These are phyloP conservation scores for Ceratobasidium sp. DNA, from an alignment of 1,284 basidiomycete species.

Conservation along the genomic window DNA sequence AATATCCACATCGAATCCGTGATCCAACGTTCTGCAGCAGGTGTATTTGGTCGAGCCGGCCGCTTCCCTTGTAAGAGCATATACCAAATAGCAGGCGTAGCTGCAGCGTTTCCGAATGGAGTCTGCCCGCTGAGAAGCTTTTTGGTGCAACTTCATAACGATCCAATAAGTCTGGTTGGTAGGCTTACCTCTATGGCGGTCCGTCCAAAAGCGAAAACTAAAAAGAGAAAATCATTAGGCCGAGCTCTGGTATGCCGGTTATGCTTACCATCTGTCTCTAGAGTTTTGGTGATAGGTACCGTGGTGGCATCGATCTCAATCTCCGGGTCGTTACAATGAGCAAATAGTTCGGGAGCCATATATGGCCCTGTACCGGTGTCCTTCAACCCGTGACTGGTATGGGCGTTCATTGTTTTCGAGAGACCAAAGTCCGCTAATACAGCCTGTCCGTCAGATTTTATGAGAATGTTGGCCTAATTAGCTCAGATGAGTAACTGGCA, in stretches of 20 bases:
- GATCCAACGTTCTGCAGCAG: constrained; percentile 8
- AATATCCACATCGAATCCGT: constrained; percentile 29
- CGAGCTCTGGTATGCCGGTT: too few species aligned
- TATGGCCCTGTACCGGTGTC: constrained; percentile 29
- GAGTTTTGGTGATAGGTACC: constrained; percentile 27
- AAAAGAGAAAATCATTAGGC: neutral
- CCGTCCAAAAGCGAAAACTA: constrained; percentile 21
- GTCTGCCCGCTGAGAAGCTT: constrained; percentile 25
- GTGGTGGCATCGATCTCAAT: constrained; percentile 16
- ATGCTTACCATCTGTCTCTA: constrained; percentile 25
- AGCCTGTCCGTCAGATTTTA: constrained; percentile 16
- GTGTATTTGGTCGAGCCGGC: constrained; percentile 8
- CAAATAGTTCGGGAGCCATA: constrained; percentile 22
- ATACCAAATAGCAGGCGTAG: constrained; percentile 29
- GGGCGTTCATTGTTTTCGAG: constrained; percentile 41
- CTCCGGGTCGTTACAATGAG: constrained; percentile 27
- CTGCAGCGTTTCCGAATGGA: constrained; percentile 21
- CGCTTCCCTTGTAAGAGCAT: constrained; percentile 26
- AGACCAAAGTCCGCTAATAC: constrained; percentile 45
- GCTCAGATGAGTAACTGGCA: neutral
- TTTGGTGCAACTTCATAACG: too few species aligned
- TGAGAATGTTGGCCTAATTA: constrained; percentile 41
- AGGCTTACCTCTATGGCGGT: constrained; percentile 22
- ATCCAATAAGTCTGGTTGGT: too few species aligned
- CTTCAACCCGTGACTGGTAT: constrained; percentile 27